Conservation (phyloP, 495 filamentous ascomycete genomes). For the Terfezia claveryi region DNA sequence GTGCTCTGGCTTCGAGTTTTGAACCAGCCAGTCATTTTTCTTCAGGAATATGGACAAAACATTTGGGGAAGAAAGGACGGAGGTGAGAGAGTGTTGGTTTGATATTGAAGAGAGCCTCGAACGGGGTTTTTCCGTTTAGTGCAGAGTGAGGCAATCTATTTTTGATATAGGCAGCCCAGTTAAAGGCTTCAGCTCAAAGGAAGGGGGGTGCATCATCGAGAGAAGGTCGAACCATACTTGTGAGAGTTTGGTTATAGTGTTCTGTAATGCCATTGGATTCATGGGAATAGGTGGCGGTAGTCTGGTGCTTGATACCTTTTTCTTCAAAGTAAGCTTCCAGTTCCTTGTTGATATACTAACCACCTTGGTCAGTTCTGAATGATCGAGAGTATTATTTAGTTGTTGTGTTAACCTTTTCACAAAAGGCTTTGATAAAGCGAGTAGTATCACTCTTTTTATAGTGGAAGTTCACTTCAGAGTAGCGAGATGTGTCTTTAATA, state of each 20-base stretch:
- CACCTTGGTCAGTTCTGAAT: neutral
- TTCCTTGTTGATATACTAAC: neutral
- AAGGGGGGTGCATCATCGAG: neutral
- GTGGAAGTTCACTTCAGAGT: neutral
- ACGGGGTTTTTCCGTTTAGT: neutral
- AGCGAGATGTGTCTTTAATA: neutral
- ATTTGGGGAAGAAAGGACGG: neutral
- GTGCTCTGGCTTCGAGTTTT: neutral
- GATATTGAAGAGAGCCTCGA: neutral
- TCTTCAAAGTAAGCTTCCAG: too few species aligned
- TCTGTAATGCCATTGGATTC: neutral
- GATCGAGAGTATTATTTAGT: neutral
- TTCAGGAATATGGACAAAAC: neutral
- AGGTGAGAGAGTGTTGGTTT: neutral
- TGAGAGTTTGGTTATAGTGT: neutral
- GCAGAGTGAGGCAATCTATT: neutral
- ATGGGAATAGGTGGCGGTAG: neutral
- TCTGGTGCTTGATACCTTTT: too few species aligned
- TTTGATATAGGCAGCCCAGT: neutral
- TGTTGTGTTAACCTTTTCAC: neutral
- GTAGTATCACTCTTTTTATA: neutral
- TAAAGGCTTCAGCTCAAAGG: neutral
- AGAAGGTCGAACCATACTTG: neutral
- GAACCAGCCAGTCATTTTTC: neutral
- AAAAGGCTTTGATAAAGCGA: neutral